Percentiles rank a stretch among this genome's conserved stretches.
These are phyloP conservation scores for Botrytis byssoidea DNA, from an alignment of 2,329 filamentous ascomycete species.

Conservation along the genomic window DNA sequence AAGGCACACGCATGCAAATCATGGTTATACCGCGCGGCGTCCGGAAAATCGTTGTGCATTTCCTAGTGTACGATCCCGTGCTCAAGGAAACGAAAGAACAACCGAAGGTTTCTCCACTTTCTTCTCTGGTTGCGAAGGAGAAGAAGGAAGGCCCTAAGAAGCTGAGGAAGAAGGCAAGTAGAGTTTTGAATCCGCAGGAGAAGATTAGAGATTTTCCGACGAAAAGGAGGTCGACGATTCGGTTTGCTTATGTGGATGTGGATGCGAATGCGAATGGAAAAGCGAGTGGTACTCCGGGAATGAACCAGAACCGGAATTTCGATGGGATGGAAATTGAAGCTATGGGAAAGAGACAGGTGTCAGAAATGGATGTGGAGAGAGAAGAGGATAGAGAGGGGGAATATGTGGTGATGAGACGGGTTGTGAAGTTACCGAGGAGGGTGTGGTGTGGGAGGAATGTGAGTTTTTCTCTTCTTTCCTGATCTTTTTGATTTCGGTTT, in stretches of 20 bases:
- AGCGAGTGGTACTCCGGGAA: background rate
- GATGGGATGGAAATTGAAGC: conserved; percentile 9
- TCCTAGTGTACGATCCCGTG: conserved; percentile 17
- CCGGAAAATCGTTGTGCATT: conserved; percentile 13
- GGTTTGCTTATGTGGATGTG: background rate
- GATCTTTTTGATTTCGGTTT: background rate
- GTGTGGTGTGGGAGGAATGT: conserved; percentile 23
- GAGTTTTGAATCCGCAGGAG: background rate
- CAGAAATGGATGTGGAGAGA: background rate
- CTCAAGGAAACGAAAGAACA: background rate
- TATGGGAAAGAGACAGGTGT: background rate
- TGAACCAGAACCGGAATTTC: background rate
- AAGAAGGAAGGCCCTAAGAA: background rate
- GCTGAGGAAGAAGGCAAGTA: background rate
- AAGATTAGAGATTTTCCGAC: background rate
- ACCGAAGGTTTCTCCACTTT: background rate
- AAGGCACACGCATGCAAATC: conserved; percentile 27
- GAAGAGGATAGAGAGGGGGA: background rate
- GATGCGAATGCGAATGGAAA: background rate
- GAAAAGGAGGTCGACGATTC: background rate
- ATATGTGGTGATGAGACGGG: conserved; percentile 17
- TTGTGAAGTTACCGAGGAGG: conserved; percentile 15
- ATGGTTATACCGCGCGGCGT: conserved; percentile 24
- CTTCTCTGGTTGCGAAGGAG: background rate
- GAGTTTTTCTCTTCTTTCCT: background rate